Evolutionary conservation across 768 basidiomycete genomes (phyloP).

Genomic region (Mycena olivaceomarginata): DNA sequence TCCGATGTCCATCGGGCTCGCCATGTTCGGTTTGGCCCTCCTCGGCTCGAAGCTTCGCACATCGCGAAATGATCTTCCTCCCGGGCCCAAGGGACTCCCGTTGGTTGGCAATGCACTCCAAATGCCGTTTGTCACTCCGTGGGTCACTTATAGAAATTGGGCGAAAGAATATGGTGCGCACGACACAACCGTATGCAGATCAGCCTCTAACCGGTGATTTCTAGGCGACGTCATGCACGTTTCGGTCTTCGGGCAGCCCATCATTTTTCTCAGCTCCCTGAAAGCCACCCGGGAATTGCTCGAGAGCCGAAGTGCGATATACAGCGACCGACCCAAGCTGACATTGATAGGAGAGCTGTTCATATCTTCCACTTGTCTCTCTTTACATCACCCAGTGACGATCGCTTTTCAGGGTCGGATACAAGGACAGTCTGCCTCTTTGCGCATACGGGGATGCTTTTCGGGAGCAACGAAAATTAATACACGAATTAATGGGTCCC

Average conservation of each 20-base stretch:
- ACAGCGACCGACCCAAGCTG: slow-evolving; percentile 14
- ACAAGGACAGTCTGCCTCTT: not conserved
- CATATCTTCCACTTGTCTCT: not conserved
- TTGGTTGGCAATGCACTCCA: not conserved
- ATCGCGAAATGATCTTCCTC: not conserved
- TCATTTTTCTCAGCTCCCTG: slow-evolving; percentile 19
- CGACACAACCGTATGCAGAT: no score
- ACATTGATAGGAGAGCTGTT: not conserved
- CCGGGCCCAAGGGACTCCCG: not conserved
- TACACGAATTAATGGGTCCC: no score
- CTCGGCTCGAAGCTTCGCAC: no score
- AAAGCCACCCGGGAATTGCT: slow-evolving; percentile 10
- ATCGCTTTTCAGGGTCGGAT: slow-evolving; percentile 15
- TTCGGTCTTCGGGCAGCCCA: slow-evolving; percentile 9
- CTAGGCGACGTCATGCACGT: slow-evolving; percentile 26
- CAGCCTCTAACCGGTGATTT: not conserved
- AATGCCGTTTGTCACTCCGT: not conserved
- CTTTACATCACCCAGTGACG: no score
- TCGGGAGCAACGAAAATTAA: no score
- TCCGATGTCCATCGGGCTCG: no score
- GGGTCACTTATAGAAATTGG: not conserved
- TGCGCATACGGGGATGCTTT: no score
- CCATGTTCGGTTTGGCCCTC: no score
- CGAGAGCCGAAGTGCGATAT: slow-evolving; percentile 15
- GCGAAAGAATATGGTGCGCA: not conserved